Evolutionary conservation across 345 rosid species (phyloP), one percentile per base, ranked within the genome.

Genomic region (Adansonia digitata): DNA sequence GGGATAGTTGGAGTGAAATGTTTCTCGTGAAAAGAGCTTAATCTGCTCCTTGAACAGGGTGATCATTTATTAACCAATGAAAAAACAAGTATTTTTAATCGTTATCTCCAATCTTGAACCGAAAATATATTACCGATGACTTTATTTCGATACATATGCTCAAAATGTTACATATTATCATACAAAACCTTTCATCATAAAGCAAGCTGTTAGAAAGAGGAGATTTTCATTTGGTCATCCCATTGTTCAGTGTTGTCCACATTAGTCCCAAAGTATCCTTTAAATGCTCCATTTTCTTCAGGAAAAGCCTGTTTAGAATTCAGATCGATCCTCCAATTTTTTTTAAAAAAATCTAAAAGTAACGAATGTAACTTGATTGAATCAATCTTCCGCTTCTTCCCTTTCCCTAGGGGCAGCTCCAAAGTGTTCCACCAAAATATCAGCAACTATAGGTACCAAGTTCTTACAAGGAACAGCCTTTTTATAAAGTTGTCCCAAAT

Each of bases 361-460:
- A 51, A 70, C 34, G 43, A 70, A 51, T 10, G 31, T n/a, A 51
- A 71, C 11, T 71, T 29, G 31, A 37, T 35, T 57, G 40, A n/a
- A 57, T 76, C 69, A 76, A 8, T 68, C 79, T 59, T 57, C 60
- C 40, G 61, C 77, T 31, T 91, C 98, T 83, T 92, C 98, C 85
- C 97, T 87, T 66, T 87, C 98, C 75, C 94, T 89, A 9, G 83
- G 91, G 65, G 90, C 94, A 75, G 94, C 98, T 61, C 98, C 98
- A 77, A 91, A 94, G 37, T 89, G 83, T 53, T 88, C 69, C 10
- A 94, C 84, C 81, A 94, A 82, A 70, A 94, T 89, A 72, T 92
- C 91, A 42, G 80, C 94, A 62, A 94, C 94, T 62, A 92, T 22
- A 12, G 97, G 95, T 80, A 81, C 98, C 88, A 92, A 81, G 77